Conservation (phyloP, 208 protist genomes). For the Crithidia fasciculata region DNA sequence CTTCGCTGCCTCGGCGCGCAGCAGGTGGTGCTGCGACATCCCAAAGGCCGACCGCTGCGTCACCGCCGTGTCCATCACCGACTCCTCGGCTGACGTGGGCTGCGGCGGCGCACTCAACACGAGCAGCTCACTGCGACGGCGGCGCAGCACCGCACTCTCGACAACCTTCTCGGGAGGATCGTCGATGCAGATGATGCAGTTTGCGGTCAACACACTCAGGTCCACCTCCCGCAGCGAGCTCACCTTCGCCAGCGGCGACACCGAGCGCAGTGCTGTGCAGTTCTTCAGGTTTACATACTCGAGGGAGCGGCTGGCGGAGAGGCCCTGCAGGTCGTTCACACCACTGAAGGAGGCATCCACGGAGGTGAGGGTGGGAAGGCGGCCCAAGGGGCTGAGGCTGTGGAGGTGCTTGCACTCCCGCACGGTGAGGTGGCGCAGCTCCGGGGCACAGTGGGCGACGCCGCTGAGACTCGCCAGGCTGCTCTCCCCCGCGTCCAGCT, state of each 20-base stretch:
- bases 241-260: slow-evolving; percentile 28
- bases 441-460: slow-evolving; percentile 13
- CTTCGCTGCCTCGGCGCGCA: slow-evolving; percentile 4
- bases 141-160: neutral
- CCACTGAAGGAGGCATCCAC: slow-evolving; percentile 28
- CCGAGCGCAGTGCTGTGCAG: slow-evolving; percentile 26
- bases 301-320: slow-evolving; percentile 21
- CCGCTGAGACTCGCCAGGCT: slow-evolving; percentile 11
- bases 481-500: slow-evolving; percentile 30
- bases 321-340: slow-evolving; percentile 19
- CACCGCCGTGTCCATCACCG: slow-evolving; percentile 9
- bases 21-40: slow-evolving; percentile 3
- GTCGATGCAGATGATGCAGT: slow-evolving; percentile 25
- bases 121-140: slow-evolving; percentile 1
- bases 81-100: neutral
- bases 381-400: slow-evolving; percentile 26
- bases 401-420: slow-evolving; percentile 25
- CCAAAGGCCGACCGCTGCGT: slow-evolving; percentile 9
- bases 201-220: slow-evolving; percentile 12
- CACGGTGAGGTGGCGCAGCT: slow-evolving; percentile 28
- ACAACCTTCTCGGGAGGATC: neutral
- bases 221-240: slow-evolving; percentile 24
- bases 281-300: slow-evolving; percentile 29
- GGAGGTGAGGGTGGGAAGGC: slow-evolving; percentile 10
- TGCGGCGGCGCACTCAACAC: neutral